Conservation (phyloP, 345 rosid species). For the Noccaea bulbosa region DNA sequence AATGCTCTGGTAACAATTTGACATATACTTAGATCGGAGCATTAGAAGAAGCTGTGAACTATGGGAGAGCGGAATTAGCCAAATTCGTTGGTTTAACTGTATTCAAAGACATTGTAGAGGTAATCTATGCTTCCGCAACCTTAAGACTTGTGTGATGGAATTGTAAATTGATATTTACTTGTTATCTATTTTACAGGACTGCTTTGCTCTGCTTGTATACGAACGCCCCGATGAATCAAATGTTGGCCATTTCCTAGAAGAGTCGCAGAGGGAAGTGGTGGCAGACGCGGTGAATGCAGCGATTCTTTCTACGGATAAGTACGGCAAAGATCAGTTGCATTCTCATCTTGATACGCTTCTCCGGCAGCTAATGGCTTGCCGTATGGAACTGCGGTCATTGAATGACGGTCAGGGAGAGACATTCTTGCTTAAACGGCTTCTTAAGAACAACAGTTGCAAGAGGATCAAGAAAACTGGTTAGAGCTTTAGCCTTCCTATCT, state of each 20-base stretch:
- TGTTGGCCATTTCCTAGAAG: slow-evolving; percentile 72
- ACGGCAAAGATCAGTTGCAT: slow-evolving; percentile 49
- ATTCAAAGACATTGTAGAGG: slow-evolving; percentile 72
- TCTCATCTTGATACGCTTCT: slow-evolving; percentile 72
- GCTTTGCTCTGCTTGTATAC: slow-evolving; percentile 83
- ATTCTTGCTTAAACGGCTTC: slow-evolving; percentile 59
- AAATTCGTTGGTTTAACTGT: slow-evolving; percentile 59
- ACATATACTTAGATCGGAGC: slow-evolving; percentile 60
- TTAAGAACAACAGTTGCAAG: slow-evolving; percentile 39
- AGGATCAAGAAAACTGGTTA: slow-evolving; percentile 7
- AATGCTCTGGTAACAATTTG: neutral
- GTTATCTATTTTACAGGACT: slow-evolving; percentile 55
- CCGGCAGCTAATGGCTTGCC: slow-evolving; percentile 77
- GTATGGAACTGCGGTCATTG: slow-evolving; percentile 49
- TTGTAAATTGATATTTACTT: neutral
- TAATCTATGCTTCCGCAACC: slow-evolving; percentile 40
- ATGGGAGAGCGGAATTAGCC: slow-evolving; percentile 74
- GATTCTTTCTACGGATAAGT: slow-evolving; percentile 67
- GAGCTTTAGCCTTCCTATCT: too few relatives aligned
- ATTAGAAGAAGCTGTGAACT: slow-evolving; percentile 75
- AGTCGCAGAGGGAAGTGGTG: slow-evolving; percentile 74
- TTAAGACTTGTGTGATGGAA: neutral
- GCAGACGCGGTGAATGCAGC: slow-evolving; percentile 83
- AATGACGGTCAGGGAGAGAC: slow-evolving; percentile 61
- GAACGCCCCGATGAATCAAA: slow-evolving; percentile 67